Conservation (phyloP, 2,329 filamentous ascomycete species). For the Neonectria punicea region DNA sequence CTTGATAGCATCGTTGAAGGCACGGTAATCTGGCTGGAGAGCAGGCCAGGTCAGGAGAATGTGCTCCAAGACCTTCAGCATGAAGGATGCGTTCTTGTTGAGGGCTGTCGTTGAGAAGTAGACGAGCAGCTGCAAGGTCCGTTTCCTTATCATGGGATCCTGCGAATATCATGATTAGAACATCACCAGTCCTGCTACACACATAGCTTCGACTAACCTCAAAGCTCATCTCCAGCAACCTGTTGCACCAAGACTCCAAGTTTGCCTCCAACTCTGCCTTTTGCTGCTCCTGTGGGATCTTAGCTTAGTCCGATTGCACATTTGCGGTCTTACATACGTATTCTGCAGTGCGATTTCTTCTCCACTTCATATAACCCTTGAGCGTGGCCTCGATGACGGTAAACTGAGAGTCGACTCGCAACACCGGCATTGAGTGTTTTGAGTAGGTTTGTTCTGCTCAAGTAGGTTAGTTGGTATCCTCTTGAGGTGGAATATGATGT, state of each 20-base stretch:
- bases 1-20: slow-evolving; percentile 89
- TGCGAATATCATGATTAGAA: slow-evolving; percentile 38
- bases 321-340: slow-evolving; percentile 39
- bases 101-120: slow-evolving; percentile 86
- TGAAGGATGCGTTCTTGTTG: slow-evolving; percentile 81
- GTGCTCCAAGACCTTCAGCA: slow-evolving; percentile 89
- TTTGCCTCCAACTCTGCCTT: slow-evolving; percentile 68
- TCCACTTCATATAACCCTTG: slow-evolving; percentile 90
- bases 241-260: slow-evolving; percentile 78
- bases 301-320: slow-evolving; percentile 23
- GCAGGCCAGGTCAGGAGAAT: slow-evolving; percentile 86
- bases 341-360: slow-evolving; percentile 46
- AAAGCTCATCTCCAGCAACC: slow-evolving; percentile 75
- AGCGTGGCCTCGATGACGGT: slow-evolving; percentile 89
- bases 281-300: slow-evolving; percentile 56
- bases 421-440: slow-evolving; percentile 76
- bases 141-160: slow-evolving; percentile 86
- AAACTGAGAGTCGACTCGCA: slow-evolving; percentile 89
- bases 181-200: background rate
- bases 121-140: slow-evolving; percentile 83
- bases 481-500: too few relatives aligned
- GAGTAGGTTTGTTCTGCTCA: slow-evolving; percentile 65
- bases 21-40: slow-evolving; percentile 74
- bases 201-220: slow-evolving; percentile 57
- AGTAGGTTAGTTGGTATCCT: slow-evolving; percentile 4